Conservation (phyloP, 169 alveolate species). For the Plasmodium malariae region DNA sequence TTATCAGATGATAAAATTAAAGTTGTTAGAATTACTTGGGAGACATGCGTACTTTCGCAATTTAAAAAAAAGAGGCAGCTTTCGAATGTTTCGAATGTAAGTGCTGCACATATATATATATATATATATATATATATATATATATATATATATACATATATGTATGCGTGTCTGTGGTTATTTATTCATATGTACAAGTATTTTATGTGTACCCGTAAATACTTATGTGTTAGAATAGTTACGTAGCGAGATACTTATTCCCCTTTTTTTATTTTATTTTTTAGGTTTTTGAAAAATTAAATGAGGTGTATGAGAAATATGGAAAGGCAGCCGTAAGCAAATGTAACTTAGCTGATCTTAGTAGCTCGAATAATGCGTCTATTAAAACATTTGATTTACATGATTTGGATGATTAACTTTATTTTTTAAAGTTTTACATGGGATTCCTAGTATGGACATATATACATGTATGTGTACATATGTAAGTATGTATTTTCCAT, state of each 20-base stretch:
- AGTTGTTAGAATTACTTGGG: constrained; percentile 71
- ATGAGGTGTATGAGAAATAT: constrained; percentile 8
- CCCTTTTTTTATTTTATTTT: constrained; percentile 1
- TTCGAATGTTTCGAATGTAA: constrained; percentile 19
- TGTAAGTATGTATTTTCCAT: neutral
- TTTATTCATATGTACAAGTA: neutral
- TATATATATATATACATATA: neutral
- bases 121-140: neutral
- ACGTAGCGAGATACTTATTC: neutral
- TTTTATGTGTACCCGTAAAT: too few relatives aligned
- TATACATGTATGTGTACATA: neutral
- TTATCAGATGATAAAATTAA: constrained; percentile 60
- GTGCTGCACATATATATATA: neutral
- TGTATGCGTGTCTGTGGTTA: neutral
- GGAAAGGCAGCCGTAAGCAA: neutral
- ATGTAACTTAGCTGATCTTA: neutral
- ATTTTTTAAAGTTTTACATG: neutral
- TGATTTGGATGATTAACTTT: constrained; percentile 22
- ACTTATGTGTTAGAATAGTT: too few relatives aligned
- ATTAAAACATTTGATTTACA: constrained; percentile 37
- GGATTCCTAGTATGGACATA: neutral
- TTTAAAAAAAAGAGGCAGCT: constrained; percentile 29
- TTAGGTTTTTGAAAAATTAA: constrained; percentile 28
- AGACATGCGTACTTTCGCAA: constrained; percentile 43
- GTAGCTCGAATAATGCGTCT: neutral